Percentiles rank a stretch among this genome's conserved stretches.
Evolutionary conservation across 257 asterid genomes (phyloP).

Genomic region (Mentha longifolia): DNA sequence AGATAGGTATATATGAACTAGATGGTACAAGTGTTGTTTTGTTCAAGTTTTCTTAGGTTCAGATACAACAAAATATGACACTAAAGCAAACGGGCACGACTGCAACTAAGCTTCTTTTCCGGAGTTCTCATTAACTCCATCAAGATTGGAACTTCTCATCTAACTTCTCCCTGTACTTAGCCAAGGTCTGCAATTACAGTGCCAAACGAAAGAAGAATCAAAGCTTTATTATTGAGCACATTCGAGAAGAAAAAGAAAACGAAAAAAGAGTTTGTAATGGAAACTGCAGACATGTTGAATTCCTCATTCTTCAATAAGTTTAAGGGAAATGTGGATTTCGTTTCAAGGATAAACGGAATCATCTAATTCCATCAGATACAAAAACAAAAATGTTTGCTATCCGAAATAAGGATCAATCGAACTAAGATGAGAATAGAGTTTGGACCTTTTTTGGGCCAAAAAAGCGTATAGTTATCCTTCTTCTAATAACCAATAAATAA

Average conservation of each 20-base stretch:
- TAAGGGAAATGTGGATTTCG: background rate
- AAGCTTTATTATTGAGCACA: conserved; percentile 1
- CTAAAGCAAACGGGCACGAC: conserved; percentile 10
- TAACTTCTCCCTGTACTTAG: conserved; percentile 83
- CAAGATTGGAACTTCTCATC: conserved; percentile 66
- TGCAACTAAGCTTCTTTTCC: conserved; percentile 8
- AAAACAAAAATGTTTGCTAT: background rate
- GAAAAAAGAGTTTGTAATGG: background rate
- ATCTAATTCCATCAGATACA: background rate
- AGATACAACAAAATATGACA: conserved; percentile 27
- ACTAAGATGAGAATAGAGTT: conserved; percentile 4
- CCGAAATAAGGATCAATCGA: background rate
- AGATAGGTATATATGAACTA: conserved; percentile 7
- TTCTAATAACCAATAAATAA: conserved; percentile 4
- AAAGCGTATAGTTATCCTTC: background rate
- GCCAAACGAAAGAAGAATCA: conserved; percentile 12
- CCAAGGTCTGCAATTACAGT: conserved; percentile 66
- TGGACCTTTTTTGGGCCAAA: background rate
- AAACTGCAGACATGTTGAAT: background rate
- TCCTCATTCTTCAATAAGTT: background rate
- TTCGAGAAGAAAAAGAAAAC: background rate
- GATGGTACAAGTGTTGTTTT: conserved; percentile 10
- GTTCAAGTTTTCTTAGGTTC: conserved; percentile 21
- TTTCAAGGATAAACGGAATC: background rate
- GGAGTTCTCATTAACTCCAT: conserved; percentile 22